A percentile compares a stretch with the other conserved stretches of the same genome.
phyloP scores from a whole-genome alignment of 306 rosid genomes.

The Trichosanthes truncata region DNA sequence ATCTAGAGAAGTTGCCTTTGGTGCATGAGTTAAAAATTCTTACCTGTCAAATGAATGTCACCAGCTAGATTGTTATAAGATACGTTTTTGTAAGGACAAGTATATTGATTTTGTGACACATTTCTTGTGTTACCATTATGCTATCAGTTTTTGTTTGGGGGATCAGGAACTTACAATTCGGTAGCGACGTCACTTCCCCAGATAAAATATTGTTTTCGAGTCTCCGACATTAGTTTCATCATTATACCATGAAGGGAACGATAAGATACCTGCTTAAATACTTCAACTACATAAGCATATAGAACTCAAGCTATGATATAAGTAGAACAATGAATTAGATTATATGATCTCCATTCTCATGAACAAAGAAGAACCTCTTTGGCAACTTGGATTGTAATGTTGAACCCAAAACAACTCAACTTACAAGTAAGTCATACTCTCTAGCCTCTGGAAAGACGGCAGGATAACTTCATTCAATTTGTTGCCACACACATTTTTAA shows the following conservation, averaged over 20 bases:
- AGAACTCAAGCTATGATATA: neutral
- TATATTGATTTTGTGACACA: neutral
- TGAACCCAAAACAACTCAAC: slow-evolving; percentile 16
- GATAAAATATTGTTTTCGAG: slow-evolving; percentile 72
- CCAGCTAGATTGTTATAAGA: slow-evolving; percentile 81
- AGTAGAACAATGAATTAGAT: neutral
- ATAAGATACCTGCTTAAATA: neutral
- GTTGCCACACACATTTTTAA: slow-evolving; percentile 72
- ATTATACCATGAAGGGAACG: neutral
- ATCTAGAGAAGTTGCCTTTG: no score
- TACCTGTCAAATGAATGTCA: slow-evolving; percentile 76
- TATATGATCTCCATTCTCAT: neutral
- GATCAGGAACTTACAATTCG: slow-evolving; percentile 43
- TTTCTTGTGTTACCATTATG: neutral
- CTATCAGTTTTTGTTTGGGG: neutral
- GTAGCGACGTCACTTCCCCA: slow-evolving; percentile 60
- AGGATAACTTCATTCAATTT: slow-evolving; percentile 76
- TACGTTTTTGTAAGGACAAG: slow-evolving; percentile 49
- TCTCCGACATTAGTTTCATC: slow-evolving; percentile 42
- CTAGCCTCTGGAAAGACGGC: slow-evolving; percentile 60
- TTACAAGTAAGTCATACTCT: slow-evolving; percentile 95
- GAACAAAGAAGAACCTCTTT: neutral
- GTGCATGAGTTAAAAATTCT: no score
- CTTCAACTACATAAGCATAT: neutral
- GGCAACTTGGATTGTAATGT: neutral